Percentiles rank a stretch among this genome's conserved stretches.
Evolutionary conservation across 73 alveolate species (phyloP).

Genomic region (Durusdinium trenchii): DNA sequence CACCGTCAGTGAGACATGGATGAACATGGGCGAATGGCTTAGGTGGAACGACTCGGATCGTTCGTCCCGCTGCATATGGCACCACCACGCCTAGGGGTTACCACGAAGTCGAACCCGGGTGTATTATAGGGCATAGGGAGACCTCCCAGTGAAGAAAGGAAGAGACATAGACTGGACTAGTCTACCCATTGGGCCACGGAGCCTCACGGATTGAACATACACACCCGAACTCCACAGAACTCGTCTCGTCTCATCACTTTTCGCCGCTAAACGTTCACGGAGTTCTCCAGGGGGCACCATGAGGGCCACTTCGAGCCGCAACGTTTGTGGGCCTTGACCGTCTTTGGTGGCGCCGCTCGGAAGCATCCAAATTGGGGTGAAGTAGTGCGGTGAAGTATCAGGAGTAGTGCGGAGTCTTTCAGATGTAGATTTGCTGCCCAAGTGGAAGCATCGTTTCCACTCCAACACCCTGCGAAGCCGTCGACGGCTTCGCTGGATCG

Average conservation of each 20-base stretch:
- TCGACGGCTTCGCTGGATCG: neutral
- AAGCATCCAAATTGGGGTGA: neutral
- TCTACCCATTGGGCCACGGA: no score
- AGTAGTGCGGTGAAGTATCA: neutral
- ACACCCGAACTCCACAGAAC: neutral
- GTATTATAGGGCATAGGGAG: no score
- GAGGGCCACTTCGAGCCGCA: slow-evolving; percentile 29
- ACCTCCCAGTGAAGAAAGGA: no score
- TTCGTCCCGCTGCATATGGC: no score
- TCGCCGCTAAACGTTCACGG: neutral
- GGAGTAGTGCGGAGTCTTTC: neutral
- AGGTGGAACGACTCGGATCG: no score
- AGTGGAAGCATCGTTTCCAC: neutral
- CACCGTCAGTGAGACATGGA: no score
- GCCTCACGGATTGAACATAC: no score
- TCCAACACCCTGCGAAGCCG: neutral
- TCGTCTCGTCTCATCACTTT: neutral
- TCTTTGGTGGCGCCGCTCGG: slow-evolving; percentile 39
- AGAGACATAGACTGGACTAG: no score
- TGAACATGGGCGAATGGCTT: no score
- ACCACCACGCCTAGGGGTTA: no score
- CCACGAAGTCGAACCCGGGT: no score
- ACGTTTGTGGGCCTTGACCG: slow-evolving; percentile 44
- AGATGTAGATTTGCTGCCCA: neutral
- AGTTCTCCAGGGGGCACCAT: neutral